Evolutionary conservation across 805 yeast species (phyloP).

Genomic region (Schwanniomyces pseudopolymorphus): DNA sequence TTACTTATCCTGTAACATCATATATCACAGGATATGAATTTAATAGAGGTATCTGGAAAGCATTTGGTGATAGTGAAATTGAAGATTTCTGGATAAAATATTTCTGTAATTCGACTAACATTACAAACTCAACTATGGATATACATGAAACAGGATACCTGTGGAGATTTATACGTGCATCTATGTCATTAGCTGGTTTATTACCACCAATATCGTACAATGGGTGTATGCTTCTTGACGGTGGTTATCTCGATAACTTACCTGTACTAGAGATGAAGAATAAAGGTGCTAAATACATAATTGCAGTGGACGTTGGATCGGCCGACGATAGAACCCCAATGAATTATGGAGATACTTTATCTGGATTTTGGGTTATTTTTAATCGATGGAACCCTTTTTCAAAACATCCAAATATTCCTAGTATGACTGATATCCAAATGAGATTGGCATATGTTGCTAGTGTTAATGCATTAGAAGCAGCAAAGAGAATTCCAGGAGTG

Average conservation of each 20-base stretch:
- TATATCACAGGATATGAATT: constrained; percentile 97
- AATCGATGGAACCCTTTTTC: constrained; percentile 92
- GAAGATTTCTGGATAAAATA: constrained; percentile 95
- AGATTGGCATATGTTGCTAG: constrained; percentile 93
- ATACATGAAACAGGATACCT: constrained; percentile 89
- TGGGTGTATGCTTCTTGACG: constrained; percentile 92
- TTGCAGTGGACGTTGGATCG: constrained; percentile 96
- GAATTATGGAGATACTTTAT: constrained; percentile 88
- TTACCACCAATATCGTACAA: constrained; percentile 85
- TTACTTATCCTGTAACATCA: constrained; percentile 91
- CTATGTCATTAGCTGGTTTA: constrained; percentile 94
- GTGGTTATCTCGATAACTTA: constrained; percentile 92
- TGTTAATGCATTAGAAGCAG: constrained; percentile 87
- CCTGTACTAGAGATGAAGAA: constrained; percentile 92
- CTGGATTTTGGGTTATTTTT: constrained; percentile 87
- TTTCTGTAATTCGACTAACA: constrained; percentile 89
- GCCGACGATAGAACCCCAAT: constrained; percentile 88
- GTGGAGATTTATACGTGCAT: constrained; percentile 93
- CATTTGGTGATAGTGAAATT: constrained; percentile 86
- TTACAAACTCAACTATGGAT: constrained; percentile 94
- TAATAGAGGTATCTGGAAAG: constrained; percentile 96
- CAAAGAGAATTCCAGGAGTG: constrained; percentile 82
- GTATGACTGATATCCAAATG: constrained; percentile 92
- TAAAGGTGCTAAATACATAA: constrained; percentile 79
- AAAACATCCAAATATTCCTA: constrained; percentile 82